Evolutionary conservation across 805 yeast genomes (phyloP).

Genomic region (Metschnikowia peoriensis): DNA sequence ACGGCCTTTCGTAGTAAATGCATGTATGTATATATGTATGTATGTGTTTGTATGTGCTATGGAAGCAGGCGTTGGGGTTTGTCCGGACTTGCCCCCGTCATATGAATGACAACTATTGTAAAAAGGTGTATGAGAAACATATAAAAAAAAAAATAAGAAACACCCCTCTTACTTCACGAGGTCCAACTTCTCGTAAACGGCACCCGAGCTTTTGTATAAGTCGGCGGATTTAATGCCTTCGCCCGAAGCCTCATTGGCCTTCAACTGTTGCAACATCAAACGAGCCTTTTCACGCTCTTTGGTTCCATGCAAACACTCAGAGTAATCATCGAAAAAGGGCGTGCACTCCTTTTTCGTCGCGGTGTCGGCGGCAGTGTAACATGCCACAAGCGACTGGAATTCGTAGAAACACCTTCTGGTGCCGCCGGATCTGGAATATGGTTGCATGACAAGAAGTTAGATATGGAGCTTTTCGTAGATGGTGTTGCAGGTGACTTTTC

Average conservation of each 20-base stretch:
- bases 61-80: background rate
- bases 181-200: slow-evolving; percentile 44
- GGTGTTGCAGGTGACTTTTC: slow-evolving; percentile 5
- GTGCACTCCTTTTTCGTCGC: slow-evolving; percentile 40
- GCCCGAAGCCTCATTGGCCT: slow-evolving; percentile 41
- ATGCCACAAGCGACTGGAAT: slow-evolving; percentile 43
- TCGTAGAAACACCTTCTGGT: slow-evolving; percentile 49
- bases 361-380: slow-evolving; percentile 46
- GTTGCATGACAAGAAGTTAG: slow-evolving; percentile 33
- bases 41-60: background rate
- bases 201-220: slow-evolving; percentile 40
- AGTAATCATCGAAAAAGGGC: slow-evolving; percentile 45
- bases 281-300: slow-evolving; percentile 47
- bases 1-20: background rate
- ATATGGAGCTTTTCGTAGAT: slow-evolving; percentile 10
- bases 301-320: slow-evolving; percentile 46
- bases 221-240: slow-evolving; percentile 43
- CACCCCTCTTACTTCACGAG: slow-evolving; percentile 24
- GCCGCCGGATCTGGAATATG: slow-evolving; percentile 47
- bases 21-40: background rate
- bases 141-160: too few species aligned
- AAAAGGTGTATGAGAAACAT: too few species aligned
- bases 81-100: too few species aligned
- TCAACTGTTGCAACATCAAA: slow-evolving; percentile 45
- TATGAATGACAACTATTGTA: too few species aligned